These are phyloP conservation scores for Puccinia coronata DNA, from an alignment of 1,284 basidiomycete species.

Conservation along the genomic window DNA sequence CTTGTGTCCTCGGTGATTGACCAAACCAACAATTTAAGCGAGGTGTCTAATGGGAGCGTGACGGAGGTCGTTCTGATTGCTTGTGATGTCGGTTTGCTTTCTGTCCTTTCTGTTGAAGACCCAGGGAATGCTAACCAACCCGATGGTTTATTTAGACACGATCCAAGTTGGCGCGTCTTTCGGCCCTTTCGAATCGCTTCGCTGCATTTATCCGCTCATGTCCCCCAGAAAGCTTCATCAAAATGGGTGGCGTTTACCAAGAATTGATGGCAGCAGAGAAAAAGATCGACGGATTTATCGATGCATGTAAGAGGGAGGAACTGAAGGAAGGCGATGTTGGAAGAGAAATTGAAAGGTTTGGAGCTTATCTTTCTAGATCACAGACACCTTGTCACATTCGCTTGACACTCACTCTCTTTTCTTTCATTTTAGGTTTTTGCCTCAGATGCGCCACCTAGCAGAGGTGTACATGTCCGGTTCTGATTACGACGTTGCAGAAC, in stretches of 20 bases:
- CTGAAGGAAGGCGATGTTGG: conserved; percentile 91
- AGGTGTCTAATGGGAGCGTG: conserved; percentile 74
- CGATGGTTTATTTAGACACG: conserved; percentile 68
- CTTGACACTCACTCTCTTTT: neutral
- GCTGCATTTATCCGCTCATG: conserved; percentile 75
- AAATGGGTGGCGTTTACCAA: conserved; percentile 76
- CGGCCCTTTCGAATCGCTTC: conserved; percentile 81
- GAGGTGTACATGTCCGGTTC: conserved; percentile 77
- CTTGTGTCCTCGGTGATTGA: conserved; percentile 78
- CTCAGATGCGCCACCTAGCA: conserved; percentile 84
- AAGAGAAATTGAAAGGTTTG: conserved; percentile 78
- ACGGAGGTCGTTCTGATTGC: conserved; percentile 80
- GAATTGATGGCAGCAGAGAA: conserved; percentile 87
- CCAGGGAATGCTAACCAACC: neutral
- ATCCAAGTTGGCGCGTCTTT: conserved; percentile 74
- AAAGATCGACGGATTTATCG: conserved; percentile 85
- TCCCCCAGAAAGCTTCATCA: conserved; percentile 77
- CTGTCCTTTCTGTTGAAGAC: neutral
- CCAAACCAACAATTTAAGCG: conserved; percentile 76
- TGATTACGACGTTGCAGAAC: conserved; percentile 81
- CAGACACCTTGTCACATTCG: neutral
- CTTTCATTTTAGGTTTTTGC: conserved; percentile 68
- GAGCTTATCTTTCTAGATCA: conserved; percentile 44
- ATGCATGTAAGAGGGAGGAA: conserved; percentile 77
- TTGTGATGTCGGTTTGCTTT: conserved; percentile 70